A percentile compares a stretch with the other conserved stretches of the same genome.
Evolutionary conservation across 768 basidiomycete genomes (phyloP).

Genomic region (Naganishia antarctica): DNA sequence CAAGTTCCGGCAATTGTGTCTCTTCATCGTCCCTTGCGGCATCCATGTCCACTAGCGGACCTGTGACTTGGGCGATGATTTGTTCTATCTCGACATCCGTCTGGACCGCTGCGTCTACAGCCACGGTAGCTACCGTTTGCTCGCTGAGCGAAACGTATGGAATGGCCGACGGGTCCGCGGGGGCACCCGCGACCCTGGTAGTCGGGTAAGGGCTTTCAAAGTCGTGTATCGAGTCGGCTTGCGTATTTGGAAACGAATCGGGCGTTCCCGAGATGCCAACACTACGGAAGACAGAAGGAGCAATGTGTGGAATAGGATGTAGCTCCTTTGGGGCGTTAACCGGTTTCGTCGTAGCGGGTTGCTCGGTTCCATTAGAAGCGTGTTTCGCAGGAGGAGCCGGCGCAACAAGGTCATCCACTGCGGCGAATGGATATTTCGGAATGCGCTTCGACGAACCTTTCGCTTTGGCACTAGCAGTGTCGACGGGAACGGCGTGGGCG

Average conservation of each 20-base stretch:
- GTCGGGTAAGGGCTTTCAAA: neutral
- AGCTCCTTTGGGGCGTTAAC: neutral
- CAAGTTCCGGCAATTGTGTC: neutral
- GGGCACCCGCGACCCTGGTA: neutral
- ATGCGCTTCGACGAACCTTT: neutral
- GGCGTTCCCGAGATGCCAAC: neutral
- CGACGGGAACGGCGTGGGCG: neutral
- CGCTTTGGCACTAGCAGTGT: neutral
- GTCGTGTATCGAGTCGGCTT: slow-evolving; percentile 6
- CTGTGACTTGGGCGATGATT: neutral
- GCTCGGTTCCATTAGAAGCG: neutral
- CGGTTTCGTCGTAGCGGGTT: neutral
- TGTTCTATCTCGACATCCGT: neutral
- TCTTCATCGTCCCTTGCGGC: neutral
- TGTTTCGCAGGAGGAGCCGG: neutral
- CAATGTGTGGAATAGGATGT: neutral
- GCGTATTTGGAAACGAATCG: neutral
- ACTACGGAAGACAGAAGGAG: slow-evolving; percentile 5
- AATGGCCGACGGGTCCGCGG: neutral
- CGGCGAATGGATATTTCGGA: neutral
- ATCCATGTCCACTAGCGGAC: neutral
- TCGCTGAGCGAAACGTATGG: too few species aligned
- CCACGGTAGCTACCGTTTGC: neutral
- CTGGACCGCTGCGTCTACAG: neutral
- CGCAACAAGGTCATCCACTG: neutral